Percentiles rank a stretch among this genome's conserved stretches.
Conservation (phyloP, 257 asterid genomes). For the Ligustrum vulgare region DNA sequence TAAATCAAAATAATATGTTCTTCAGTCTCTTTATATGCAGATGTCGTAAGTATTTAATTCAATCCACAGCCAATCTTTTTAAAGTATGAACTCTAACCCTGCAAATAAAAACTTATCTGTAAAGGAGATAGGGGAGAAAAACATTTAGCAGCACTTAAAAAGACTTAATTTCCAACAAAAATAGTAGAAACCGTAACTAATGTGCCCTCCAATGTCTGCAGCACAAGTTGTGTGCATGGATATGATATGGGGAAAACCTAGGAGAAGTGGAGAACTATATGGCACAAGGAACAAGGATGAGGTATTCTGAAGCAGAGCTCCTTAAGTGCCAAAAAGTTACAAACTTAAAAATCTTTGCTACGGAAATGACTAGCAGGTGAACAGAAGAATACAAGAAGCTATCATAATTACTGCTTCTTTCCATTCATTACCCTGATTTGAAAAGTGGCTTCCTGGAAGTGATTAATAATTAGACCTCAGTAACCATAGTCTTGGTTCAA, state of each 20-base stretch:
- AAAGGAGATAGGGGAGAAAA: conserved; percentile 11
- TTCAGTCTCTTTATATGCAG: conserved; percentile 7
- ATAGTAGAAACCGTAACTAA: not conserved
- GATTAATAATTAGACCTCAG: not conserved
- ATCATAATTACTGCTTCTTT: not conserved
- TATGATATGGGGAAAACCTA: not conserved
- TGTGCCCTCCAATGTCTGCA: not conserved
- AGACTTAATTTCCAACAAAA: conserved; percentile 5
- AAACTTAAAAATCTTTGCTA: not conserved
- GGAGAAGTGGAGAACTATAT: not conserved
- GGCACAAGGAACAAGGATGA: not conserved
- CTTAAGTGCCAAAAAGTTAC: not conserved
- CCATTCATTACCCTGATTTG: not conserved
- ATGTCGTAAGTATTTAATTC: not conserved
- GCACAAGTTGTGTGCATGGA: not conserved
- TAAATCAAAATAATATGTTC: not conserved
- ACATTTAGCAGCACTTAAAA: not conserved
- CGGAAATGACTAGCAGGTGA: not conserved
- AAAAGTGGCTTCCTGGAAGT: not conserved
- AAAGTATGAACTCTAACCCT: not conserved
- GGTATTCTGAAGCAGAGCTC: not conserved
- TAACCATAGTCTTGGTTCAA: not conserved
- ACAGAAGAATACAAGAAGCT: not conserved
- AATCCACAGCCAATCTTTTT: not conserved
- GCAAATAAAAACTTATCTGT: not conserved